These are phyloP conservation scores for Pterulicium gracile DNA, from an alignment of 1,284 basidiomycete species.

Conservation along the genomic window DNA sequence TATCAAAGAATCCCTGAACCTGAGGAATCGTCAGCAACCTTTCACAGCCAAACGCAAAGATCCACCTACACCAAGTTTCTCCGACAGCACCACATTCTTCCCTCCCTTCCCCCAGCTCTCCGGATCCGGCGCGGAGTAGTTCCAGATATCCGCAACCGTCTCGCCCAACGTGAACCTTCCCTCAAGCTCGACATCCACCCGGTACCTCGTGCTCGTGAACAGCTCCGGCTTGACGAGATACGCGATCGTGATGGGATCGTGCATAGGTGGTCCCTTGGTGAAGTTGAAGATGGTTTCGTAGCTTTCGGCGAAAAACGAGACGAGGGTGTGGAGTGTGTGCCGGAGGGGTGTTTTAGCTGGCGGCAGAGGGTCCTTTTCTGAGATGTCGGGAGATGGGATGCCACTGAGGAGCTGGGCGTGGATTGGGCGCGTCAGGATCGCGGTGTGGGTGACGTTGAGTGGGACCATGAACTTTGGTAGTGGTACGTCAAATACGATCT, in stretches of 20 bases:
- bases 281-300: slow-evolving; percentile 69
- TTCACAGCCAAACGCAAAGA: slow-evolving; percentile 20
- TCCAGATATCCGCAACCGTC: slow-evolving; percentile 68
- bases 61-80: slow-evolving; percentile 50
- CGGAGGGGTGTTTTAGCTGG: slow-evolving; percentile 46
- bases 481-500: slow-evolving; percentile 61
- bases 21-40: slow-evolving; percentile 17
- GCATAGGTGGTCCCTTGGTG: slow-evolving; percentile 66
- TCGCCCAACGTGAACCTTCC: slow-evolving; percentile 58
- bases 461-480: slow-evolving; percentile 62
- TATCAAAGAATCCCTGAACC: slow-evolving; percentile 12
- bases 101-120: slow-evolving; percentile 56
- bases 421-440: slow-evolving; percentile 50
- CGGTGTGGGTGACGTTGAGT: slow-evolving; percentile 77
- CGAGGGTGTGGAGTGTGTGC: slow-evolving; percentile 60
- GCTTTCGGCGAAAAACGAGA: slow-evolving; percentile 58
- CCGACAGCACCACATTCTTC: slow-evolving; percentile 63
- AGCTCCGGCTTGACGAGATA: slow-evolving; percentile 57
- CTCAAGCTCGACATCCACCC: slow-evolving; percentile 67
- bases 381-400: slow-evolving; percentile 13
- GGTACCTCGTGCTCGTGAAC: slow-evolving; percentile 47
- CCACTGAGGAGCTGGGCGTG: slow-evolving; percentile 40
- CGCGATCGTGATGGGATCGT: slow-evolving; percentile 71
- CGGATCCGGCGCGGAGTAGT: slow-evolving; percentile 38
- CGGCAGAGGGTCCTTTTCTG: slow-evolving; percentile 20